These are phyloP conservation scores for Fusarium ambrosium DNA, from an alignment of 2,329 filamentous ascomycete species.

Conservation along the genomic window DNA sequence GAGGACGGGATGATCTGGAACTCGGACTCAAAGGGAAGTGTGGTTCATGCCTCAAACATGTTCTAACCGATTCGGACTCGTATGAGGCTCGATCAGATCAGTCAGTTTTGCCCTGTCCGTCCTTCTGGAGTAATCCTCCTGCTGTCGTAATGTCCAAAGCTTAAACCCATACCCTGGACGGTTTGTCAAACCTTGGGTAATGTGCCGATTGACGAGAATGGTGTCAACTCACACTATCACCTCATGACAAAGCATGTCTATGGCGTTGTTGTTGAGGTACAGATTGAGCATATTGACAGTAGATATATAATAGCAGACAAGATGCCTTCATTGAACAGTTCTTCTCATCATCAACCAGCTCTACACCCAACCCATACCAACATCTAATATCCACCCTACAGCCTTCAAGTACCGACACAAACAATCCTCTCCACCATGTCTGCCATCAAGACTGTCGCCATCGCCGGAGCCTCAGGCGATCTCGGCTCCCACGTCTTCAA, in stretches of 20 bases:
- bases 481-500: constrained; percentile 52
- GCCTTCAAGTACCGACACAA: not conserved
- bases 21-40: not conserved
- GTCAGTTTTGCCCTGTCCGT: not conserved
- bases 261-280: not conserved
- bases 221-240: constrained; percentile 2
- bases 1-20: not conserved
- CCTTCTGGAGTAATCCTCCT: not conserved
- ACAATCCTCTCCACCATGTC: constrained; percentile 42
- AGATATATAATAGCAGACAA: not conserved
- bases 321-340: not conserved
- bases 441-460: constrained; percentile 54
- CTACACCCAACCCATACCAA: not conserved
- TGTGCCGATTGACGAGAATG: not conserved
- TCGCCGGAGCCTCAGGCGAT: constrained; percentile 55
- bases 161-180: not conserved
- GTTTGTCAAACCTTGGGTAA: not conserved
- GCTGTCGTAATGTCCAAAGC: not conserved
- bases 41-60: not conserved
- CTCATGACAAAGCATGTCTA: constrained; percentile 1
- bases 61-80: not conserved
- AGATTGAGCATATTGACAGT: not conserved
- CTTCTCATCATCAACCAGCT: not conserved
- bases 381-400: not conserved
- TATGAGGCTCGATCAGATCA: not conserved